phyloP scores from a whole-genome alignment of 345 rosid species.

The Salix caprea region DNA sequence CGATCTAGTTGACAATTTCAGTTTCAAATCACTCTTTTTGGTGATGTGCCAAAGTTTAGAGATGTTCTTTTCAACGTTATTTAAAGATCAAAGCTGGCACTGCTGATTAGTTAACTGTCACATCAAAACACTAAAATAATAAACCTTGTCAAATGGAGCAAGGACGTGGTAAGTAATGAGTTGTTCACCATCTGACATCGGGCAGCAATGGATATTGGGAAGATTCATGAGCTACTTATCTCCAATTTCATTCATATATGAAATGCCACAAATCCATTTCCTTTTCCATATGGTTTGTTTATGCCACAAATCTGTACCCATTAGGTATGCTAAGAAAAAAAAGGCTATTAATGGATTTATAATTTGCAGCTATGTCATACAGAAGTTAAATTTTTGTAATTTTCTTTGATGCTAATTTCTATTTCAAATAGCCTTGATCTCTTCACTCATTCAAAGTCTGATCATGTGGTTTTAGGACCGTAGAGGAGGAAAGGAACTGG shows the following conservation, averaged over 20 bases:
- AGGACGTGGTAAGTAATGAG: not conserved
- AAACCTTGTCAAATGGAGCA: not conserved
- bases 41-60: not conserved
- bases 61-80: not conserved
- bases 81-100: not conserved
- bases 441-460: not conserved
- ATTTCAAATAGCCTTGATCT: not conserved
- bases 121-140: no score
- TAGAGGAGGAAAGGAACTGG: constrained; percentile 36
- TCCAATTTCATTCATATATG: not conserved
- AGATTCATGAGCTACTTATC: not conserved
- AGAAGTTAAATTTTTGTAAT: not conserved
- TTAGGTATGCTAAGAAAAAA: not conserved
- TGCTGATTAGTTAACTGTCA: not conserved
- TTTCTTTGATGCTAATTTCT: not conserved
- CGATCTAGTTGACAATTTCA: not conserved
- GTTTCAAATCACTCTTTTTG: not conserved
- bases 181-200: not conserved
- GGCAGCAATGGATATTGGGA: not conserved
- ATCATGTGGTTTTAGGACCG: constrained; percentile 34
- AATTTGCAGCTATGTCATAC: not conserved
- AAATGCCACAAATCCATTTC: not conserved
- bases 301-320: not conserved
- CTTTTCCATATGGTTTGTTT: not conserved
- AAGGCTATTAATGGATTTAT: not conserved